Percentiles rank a stretch among this genome's conserved stretches.
phyloP scores from a whole-genome alignment of 164 flowering plant genomes.

The Vitis riparia region DNA sequence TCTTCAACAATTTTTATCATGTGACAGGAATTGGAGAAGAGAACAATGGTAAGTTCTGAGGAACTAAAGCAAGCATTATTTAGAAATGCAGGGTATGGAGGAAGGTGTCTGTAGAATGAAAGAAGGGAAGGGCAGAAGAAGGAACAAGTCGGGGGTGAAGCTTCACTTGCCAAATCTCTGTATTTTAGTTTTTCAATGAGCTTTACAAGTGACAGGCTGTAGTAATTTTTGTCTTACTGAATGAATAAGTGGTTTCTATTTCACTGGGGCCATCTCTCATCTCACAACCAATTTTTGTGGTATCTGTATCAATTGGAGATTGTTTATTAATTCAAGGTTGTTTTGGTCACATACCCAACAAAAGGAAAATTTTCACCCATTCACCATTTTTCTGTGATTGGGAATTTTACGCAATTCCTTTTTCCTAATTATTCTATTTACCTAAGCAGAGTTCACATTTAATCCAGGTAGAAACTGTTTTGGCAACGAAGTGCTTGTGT shows the following conservation, averaged over 20 bases:
- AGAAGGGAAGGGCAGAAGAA: background rate
- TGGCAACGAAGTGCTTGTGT: too few species aligned
- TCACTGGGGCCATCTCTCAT: constrained; percentile 1
- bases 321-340: background rate
- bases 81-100: constrained; percentile 90
- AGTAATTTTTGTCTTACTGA: background rate
- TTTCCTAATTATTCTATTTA: too few species aligned
- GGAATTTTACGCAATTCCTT: too few species aligned
- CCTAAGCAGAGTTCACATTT: too few species aligned
- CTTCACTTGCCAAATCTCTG: background rate
- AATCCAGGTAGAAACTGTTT: too few species aligned
- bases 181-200: background rate
- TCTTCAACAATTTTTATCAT: background rate
- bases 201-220: background rate
- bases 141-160: background rate
- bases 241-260: constrained; percentile 7
- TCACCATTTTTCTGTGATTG: background rate
- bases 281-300: background rate
- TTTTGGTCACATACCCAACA: constrained; percentile 1
- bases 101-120: constrained; percentile 52
- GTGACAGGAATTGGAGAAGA: constrained; percentile 59
- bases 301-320: constrained; percentile 3
- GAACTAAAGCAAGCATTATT: constrained; percentile 81
- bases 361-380: background rate
- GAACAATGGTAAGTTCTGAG: constrained; percentile 40